Base-by-base conservation (phyloP, 371 early-diverging fungal species). In the Mortierella sp. region DNA sequence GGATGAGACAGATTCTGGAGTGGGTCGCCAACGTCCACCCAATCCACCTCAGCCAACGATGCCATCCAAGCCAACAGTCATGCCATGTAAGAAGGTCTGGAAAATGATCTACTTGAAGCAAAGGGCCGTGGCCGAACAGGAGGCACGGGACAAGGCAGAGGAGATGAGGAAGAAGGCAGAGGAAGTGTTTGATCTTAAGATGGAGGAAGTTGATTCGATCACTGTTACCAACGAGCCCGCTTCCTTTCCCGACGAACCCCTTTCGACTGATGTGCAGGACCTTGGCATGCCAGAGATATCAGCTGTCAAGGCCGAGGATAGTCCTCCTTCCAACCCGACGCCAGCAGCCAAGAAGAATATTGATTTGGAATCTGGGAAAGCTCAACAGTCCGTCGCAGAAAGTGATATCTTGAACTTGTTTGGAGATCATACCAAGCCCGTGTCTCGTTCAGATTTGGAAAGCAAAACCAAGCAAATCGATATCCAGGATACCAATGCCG, bases 141-240 rank as follows among this genome's bases (percentile, higher is more conserved):
- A 76, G 16, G 72, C 77, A 0, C 72, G 67, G 14, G 72, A 76
- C 23, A 71, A 67, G 59, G 77, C 77, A 1, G 72, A 76, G 59
- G 77, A 76, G 29, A 76, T 76, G 62, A 67, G 69, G 23, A 67
- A 65, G 59, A 76, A 76, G 57, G 77, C 77, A 7, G 77, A 72
- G 47, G 77, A 76, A n/a, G 72, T 76, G 15, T 76, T 76, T 57
- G 77, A 76, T 63, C 64, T 76, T 28, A 72, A 76, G 60, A 68
- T 76, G 77, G 77, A 72, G 29, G 76, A 75, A 15, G 71, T 67
- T 1, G 76, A 70, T 19, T 4, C 66, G 11, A 11, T 25, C 30
- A 57, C 37, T 12, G 26, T 28, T 25, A 1, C 26, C 0, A 44
- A 6, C 46, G 57, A 50, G 21, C 19, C 60, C 26, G 3, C 23